Base-by-base conservation (phyloP, 164 flowering plant species). In the Vitis amurensis region DNA sequence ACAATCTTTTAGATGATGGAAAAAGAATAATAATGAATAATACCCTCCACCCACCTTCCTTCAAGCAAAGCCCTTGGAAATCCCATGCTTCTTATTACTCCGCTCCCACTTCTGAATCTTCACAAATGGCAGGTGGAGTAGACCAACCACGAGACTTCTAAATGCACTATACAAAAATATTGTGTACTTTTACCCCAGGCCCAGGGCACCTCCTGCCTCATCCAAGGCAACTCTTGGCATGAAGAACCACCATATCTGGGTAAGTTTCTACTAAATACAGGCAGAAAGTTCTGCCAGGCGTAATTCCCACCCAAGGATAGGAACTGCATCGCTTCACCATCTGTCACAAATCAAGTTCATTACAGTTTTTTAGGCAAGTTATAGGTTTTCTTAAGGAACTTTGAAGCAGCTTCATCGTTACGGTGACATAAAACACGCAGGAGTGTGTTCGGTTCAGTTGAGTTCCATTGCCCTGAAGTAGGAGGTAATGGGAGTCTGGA, bases 401-500 rank as follows among this genome's bases (percentile, higher is more conserved):
- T 89, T 9, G 91, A 57, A 27, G 94, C 90, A 7, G 82, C 79
- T 4, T 87, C 94, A 62, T 88, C 94, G 23, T 89, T 85, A 72
- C 91, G 70, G 74, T 86, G 80, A 74, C 94, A 89, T 69, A 89
- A 59, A 62, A 89, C 88, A 27, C 91, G 85, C 44, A 87, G 73
- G 19, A 89, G 75, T 2, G 93, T 89, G 75, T 87, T 87, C 37
- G 91, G 84, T 37, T 89, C 94, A 3, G 82, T 77, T 2, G 94
- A 82, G 56, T 70, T 82, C 94, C 94, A 89, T 49, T 89, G 88
- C 23, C 94, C 94, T 1, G 91, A 80, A 17, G 94, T 85, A 31
- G 90, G 82, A 52, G 94, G 94, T 29, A 88, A 59, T 30, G 94
- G 94, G 50, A 89, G 84, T 48, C 84, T 82, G 50, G 90, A 83